A percentile compares a stretch with the other conserved stretches of the same genome.
Evolutionary conservation across 148 eudicot species (phyloP).

Genomic region (Cornus kousa): DNA sequence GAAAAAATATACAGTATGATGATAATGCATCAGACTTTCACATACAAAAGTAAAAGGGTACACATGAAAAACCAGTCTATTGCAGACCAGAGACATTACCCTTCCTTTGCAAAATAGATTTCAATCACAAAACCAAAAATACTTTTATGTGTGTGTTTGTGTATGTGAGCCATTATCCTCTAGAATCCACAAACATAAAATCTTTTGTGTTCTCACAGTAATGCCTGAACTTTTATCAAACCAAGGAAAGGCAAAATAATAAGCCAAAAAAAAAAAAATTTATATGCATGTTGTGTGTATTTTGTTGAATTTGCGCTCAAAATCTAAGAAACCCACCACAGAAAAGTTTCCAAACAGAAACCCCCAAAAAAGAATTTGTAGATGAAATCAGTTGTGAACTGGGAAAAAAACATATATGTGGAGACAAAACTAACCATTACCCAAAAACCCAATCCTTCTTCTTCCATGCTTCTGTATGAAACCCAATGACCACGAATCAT

Average conservation of each 20-base stretch:
- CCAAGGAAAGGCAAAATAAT: background rate
- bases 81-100: slow-evolving; percentile 25
- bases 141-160: background rate
- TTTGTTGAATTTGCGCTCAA: background rate
- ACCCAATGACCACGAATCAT: slow-evolving; percentile 32
- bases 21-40: slow-evolving; percentile 20
- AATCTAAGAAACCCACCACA: slow-evolving; percentile 1
- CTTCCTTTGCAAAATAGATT: slow-evolving; percentile 21
- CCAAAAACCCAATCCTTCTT: slow-evolving; percentile 28
- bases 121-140: slow-evolving; percentile 25
- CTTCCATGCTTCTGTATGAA: slow-evolving; percentile 41
- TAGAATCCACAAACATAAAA: no score
- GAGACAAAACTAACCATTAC: slow-evolving; percentile 34
- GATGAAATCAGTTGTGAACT: slow-evolving; percentile 1
- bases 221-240: no score
- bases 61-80: slow-evolving; percentile 14
- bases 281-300: background rate
- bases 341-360: background rate
- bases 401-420: slow-evolving; percentile 25
- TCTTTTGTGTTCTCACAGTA: no score
- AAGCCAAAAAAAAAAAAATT: background rate
- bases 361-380: background rate
- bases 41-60: slow-evolving; percentile 34
- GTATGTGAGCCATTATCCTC: no score
- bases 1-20: slow-evolving; percentile 1